Evolutionary conservation across 495 filamentous ascomycete genomes (phyloP).

Genomic region (Penicillium pancosmium): DNA sequence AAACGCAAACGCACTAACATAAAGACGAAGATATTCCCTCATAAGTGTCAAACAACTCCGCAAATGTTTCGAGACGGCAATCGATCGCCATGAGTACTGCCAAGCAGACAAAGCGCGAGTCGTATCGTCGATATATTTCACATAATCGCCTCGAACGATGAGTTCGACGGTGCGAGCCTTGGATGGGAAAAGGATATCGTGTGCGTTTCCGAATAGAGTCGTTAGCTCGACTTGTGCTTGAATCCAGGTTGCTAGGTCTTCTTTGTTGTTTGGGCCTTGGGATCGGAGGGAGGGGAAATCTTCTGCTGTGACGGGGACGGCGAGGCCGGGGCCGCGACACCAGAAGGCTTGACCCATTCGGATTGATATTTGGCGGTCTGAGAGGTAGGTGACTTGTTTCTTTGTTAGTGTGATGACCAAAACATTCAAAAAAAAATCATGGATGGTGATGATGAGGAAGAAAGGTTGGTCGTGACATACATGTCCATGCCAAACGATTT

Average conservation of each 20-base stretch:
- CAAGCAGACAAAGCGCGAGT: constrained; percentile 10
- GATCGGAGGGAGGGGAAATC: constrained; percentile 18
- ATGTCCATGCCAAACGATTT: constrained; percentile 17
- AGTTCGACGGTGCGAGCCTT: constrained; percentile 15
- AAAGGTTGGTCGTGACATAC: not conserved
- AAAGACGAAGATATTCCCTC: constrained; percentile 12
- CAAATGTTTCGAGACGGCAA: constrained; percentile 6
- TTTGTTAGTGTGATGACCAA: not conserved
- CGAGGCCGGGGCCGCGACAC: constrained; percentile 18
- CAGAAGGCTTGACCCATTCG: constrained; percentile 24
- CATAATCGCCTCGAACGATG: constrained; percentile 16
- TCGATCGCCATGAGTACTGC: constrained; percentile 8
- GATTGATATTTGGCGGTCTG: constrained; percentile 22
- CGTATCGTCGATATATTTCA: constrained; percentile 18
- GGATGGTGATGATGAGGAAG: not conserved
- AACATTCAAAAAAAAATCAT: not conserved
- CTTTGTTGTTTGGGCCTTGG: constrained; percentile 2
- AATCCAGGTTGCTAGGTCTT: constrained; percentile 8
- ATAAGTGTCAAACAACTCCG: constrained; percentile 5
- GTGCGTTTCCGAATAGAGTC: constrained; percentile 12
- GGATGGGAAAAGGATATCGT: constrained; percentile 19
- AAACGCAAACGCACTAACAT: constrained; percentile 9
- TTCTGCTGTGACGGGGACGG: constrained; percentile 11
- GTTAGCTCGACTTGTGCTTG: constrained; percentile 20
- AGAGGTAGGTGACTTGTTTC: constrained; percentile 11